Conservation (phyloP, 1,284 basidiomycete species). For the Marasmius tenuissimus region DNA sequence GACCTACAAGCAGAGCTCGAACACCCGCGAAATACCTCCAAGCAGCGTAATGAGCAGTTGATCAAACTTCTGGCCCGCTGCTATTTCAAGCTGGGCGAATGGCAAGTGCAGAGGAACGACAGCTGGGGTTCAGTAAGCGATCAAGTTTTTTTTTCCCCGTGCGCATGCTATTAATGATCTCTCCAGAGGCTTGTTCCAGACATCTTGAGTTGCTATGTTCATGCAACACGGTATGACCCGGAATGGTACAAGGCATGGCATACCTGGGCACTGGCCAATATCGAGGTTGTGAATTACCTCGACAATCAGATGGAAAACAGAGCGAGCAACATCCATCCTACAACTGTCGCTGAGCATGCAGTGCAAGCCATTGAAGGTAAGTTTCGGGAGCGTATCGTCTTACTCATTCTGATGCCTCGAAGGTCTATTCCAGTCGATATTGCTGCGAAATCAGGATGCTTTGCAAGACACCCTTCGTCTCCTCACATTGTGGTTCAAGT, state of each 20-base stretch:
- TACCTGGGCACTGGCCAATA: slow-evolving; percentile 86
- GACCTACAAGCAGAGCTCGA: slow-evolving; percentile 71
- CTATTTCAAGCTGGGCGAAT: slow-evolving; percentile 96
- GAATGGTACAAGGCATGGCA: slow-evolving; percentile 92
- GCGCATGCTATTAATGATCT: slow-evolving; percentile 10
- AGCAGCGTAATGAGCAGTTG: slow-evolving; percentile 72
- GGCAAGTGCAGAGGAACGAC: slow-evolving; percentile 84
- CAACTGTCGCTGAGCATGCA: slow-evolving; percentile 81
- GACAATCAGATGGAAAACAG: slow-evolving; percentile 68
- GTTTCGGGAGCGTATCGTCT: slow-evolving; percentile 11
- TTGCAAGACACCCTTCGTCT: slow-evolving; percentile 95
- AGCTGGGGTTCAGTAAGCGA: slow-evolving; percentile 73
- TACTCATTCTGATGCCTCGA: slow-evolving; percentile 5
- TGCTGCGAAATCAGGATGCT: slow-evolving; percentile 87
- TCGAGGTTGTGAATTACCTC: slow-evolving; percentile 84
- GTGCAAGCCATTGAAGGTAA: slow-evolving; percentile 93
- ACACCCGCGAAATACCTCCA: slow-evolving; percentile 51
- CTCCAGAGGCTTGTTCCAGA: slow-evolving; percentile 71
- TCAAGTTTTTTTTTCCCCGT: neutral
- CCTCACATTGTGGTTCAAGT: slow-evolving; percentile 98
- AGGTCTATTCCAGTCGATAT: slow-evolving; percentile 97
- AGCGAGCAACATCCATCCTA: slow-evolving; percentile 66
- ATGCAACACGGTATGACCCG: slow-evolving; percentile 45
- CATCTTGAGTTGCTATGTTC: slow-evolving; percentile 83
- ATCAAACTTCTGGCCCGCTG: slow-evolving; percentile 92